phyloP scores from a whole-genome alignment of 108 stramenopile species.

The Skeletonema tropicum region DNA sequence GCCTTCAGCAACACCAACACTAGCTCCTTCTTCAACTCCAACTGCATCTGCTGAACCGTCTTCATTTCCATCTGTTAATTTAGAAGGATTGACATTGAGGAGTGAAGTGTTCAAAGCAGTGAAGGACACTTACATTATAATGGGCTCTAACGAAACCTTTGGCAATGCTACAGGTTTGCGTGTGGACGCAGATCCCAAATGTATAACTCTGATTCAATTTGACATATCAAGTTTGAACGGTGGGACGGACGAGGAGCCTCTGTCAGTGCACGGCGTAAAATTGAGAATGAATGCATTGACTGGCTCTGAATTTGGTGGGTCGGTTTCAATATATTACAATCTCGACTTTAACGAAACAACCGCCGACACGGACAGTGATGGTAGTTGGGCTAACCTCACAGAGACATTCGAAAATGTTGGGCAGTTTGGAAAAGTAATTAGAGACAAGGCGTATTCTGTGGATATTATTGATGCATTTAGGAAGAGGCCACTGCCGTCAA shows the following conservation, averaged over 20 bases:
- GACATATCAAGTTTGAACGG: constrained; percentile 24
- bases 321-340: constrained; percentile 7
- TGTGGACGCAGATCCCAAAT: constrained; percentile 29
- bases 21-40: not conserved
- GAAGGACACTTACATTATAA: constrained; percentile 14
- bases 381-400: constrained; percentile 3
- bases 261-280: not conserved
- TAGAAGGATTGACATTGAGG: not conserved
- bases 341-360: constrained; percentile 13
- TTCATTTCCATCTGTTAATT: not conserved
- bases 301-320: constrained; percentile 10
- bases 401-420: constrained; percentile 8
- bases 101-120: not conserved
- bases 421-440: constrained; percentile 5
- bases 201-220: constrained; percentile 22
- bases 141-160: not conserved
- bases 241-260: constrained; percentile 2
- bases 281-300: constrained; percentile 33
- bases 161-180: constrained; percentile 5
- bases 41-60: not conserved
- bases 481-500: constrained; percentile 5
- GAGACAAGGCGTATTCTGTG: constrained; percentile 8
- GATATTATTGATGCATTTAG: constrained; percentile 9
- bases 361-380: not conserved
- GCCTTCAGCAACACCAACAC: not conserved